Percentiles rank a stretch among this genome's conserved stretches.
phyloP scores from a whole-genome alignment of 495 filamentous ascomycete species.

The Parmelia sp. region DNA sequence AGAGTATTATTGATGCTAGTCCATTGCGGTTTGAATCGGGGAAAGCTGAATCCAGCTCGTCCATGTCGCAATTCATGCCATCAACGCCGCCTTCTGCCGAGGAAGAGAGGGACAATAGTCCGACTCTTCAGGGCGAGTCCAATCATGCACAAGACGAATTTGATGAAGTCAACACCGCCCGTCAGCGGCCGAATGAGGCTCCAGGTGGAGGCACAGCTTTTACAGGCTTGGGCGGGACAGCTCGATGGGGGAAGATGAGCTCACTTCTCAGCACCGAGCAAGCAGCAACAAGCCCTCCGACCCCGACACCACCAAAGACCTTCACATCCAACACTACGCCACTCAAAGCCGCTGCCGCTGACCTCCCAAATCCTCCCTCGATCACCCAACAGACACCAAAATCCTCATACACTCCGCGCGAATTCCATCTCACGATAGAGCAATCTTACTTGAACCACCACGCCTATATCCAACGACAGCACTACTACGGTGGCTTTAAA shows the following conservation, averaged over 20 bases:
- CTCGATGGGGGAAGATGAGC: neutral
- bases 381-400: neutral
- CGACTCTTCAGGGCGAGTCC: neutral
- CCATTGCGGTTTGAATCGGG: constrained; percentile 34
- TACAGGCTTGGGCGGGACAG: neutral
- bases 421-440: constrained; percentile 32
- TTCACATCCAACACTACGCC: constrained; percentile 8
- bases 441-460: constrained; percentile 32
- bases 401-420: constrained; percentile 1
- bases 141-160: constrained; percentile 9
- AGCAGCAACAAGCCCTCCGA: neutral
- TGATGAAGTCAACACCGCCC: neutral
- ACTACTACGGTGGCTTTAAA: constrained; percentile 33
- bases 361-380: constrained; percentile 3
- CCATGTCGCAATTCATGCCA: neutral
- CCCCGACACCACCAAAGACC: neutral
- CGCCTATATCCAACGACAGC: constrained; percentile 35
- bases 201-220: neutral
- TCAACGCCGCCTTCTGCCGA: neutral
- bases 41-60: neutral
- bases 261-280: neutral
- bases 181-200: neutral
- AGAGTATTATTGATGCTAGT: constrained; percentile 32
- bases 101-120: neutral
- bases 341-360: constrained; percentile 14